Conservation (phyloP, 2,329 filamentous ascomycete genomes). For the Arthrobotrys megalospora region DNA sequence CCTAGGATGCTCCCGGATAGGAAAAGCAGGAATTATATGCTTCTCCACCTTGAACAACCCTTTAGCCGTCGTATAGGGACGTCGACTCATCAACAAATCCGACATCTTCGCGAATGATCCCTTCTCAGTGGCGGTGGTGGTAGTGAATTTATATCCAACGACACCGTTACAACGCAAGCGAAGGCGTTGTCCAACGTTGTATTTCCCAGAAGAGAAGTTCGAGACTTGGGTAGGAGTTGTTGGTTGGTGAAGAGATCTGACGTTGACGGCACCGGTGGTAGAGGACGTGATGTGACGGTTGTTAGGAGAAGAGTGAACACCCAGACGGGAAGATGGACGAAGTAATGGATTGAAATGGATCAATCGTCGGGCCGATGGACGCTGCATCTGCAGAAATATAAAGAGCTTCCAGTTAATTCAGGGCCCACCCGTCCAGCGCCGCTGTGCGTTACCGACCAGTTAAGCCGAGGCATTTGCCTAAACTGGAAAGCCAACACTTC, state of each 20-base stretch:
- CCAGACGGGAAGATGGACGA: not conserved
- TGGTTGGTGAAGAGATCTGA: constrained; percentile 2
- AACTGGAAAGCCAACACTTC: constrained; percentile 33
- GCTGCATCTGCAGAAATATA: constrained; percentile 24
- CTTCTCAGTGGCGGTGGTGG: not conserved
- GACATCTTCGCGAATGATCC: constrained; percentile 18
- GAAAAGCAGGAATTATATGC: constrained; percentile 80
- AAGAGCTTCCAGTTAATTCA: constrained; percentile 13
- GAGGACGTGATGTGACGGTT: not conserved
- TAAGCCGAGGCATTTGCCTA: constrained; percentile 57
- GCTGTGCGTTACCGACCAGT: constrained; percentile 30
- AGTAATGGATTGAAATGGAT: not conserved
- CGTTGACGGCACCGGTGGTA: not conserved
- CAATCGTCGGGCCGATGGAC: constrained; percentile 19
- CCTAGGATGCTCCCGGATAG: constrained; percentile 85
- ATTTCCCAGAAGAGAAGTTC: constrained; percentile 30
- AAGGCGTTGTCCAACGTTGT: constrained; percentile 30
- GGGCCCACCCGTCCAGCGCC: not conserved
- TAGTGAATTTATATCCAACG: not conserved
- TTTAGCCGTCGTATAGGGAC: constrained; percentile 66
- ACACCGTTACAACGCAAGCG: constrained; percentile 36
- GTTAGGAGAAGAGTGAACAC: not conserved
- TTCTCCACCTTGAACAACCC: constrained; percentile 77
- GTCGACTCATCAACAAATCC: constrained; percentile 22
- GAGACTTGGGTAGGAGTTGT: not conserved